Conservation (phyloP, 176 grass and related monocot genomes). For the Bolboschoenus planiculmis region DNA sequence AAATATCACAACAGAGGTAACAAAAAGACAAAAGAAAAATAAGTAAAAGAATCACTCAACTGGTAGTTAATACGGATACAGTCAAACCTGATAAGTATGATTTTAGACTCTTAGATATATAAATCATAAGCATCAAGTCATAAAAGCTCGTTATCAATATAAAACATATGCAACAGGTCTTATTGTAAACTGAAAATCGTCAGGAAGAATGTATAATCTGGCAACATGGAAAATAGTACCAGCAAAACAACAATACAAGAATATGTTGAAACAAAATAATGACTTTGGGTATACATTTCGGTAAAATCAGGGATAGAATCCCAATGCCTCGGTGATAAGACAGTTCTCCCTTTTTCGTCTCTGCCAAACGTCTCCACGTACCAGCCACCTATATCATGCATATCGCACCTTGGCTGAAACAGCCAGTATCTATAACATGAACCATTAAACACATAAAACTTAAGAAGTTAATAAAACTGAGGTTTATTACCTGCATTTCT, state of each 20-base stretch:
- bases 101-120: not conserved
- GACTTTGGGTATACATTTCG: slow-evolving; percentile 50
- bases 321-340: slow-evolving; percentile 68
- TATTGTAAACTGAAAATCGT: not conserved
- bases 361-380: slow-evolving; percentile 88
- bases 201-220: not conserved
- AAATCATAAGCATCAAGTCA: not conserved
- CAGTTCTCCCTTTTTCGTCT: slow-evolving; percentile 58
- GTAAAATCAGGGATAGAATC: slow-evolving; percentile 52
- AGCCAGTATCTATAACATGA: slow-evolving; percentile 79
- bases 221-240: not conserved
- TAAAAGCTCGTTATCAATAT: not conserved
- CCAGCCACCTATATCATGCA: slow-evolving; percentile 96
- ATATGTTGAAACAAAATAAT: not conserved
- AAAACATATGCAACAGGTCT: not conserved
- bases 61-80: not conserved
- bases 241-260: slow-evolving; percentile 9
- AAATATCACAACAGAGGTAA: not conserved
- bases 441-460: not conserved
- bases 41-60: not conserved
- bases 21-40: not conserved
- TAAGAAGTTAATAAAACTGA: not conserved
- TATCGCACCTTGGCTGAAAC: slow-evolving; percentile 86
- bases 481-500: not conserved
- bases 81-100: not conserved